Conservation (phyloP, 1,284 basidiomycete species). For the Rhodotorula sp. region DNA sequence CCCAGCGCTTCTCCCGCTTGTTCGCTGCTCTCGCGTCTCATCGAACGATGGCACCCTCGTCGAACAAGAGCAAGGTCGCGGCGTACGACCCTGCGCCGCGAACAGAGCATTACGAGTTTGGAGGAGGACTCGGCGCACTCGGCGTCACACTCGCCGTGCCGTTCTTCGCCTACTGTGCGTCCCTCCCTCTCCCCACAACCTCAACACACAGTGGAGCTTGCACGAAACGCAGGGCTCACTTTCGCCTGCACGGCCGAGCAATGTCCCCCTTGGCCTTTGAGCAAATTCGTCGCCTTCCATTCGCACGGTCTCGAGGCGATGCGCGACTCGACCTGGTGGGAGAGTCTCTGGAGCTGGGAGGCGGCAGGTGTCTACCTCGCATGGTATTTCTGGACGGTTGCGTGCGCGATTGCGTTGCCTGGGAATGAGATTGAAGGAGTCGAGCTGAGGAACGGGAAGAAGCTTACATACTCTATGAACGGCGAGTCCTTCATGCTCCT, state of each 20-base stretch:
- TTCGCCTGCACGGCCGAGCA: constrained; percentile 37
- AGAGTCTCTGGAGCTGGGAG: constrained; percentile 72
- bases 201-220: neutral
- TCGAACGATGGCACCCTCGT: constrained; percentile 7
- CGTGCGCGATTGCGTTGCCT: constrained; percentile 79
- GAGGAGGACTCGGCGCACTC: constrained; percentile 49
- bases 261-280: constrained; percentile 41
- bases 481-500: constrained; percentile 55
- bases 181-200: neutral
- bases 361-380: constrained; percentile 72
- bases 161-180: constrained; percentile 49
- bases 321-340: constrained; percentile 61
- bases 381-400: constrained; percentile 86
- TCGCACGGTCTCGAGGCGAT: constrained; percentile 45
- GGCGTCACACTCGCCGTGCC: constrained; percentile 49
- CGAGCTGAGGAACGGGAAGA: constrained; percentile 71
- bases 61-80: neutral
- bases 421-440: constrained; percentile 81
- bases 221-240: constrained; percentile 30
- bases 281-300: constrained; percentile 33
- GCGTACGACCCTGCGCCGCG: constrained; percentile 35
- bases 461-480: constrained; percentile 86
- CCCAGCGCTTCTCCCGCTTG: neutral
- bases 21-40: too few relatives aligned
- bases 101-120: constrained; percentile 41